Percentiles rank a stretch among this genome's conserved stretches.
Conservation (phyloP, 192 early-diverging fungal genomes). For the Coemansia sp. region DNA sequence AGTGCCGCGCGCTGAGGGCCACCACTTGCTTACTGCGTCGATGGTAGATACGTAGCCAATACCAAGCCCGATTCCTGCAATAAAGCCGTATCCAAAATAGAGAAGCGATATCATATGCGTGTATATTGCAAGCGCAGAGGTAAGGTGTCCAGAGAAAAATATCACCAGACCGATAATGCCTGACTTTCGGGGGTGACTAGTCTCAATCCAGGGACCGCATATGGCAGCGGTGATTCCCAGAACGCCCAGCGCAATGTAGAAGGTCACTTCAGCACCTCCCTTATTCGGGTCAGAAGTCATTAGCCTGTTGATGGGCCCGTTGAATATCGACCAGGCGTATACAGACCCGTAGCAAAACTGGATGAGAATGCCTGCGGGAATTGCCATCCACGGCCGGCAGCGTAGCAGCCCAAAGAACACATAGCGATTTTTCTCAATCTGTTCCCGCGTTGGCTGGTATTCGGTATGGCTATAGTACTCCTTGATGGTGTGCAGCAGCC, state of each 20-base stretch:
- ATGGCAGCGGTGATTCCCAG: conserved; percentile 59
- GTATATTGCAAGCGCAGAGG: conserved; percentile 57
- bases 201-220: conserved; percentile 64
- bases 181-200: conserved; percentile 56
- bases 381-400: conserved; percentile 58
- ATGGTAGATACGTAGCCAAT: conserved; percentile 66
- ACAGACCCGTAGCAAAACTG: conserved; percentile 66
- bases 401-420: conserved; percentile 55
- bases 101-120: conserved; percentile 59
- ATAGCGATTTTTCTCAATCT: conserved; percentile 37
- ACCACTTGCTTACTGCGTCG: conserved; percentile 64
- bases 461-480: conserved; percentile 53
- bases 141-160: conserved; percentile 59
- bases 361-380: conserved; percentile 61
- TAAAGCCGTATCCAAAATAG: conserved; percentile 65
- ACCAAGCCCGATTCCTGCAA: conserved; percentile 63
- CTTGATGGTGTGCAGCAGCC: conserved; percentile 19
- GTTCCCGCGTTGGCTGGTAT: conserved; percentile 27
- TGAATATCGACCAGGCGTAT: conserved; percentile 68
- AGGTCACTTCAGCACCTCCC: conserved; percentile 59
- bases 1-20: conserved; percentile 59
- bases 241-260: conserved; percentile 62
- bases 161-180: conserved; percentile 52
- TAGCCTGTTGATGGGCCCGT: conserved; percentile 58
- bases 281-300: conserved; percentile 35